Conservation (phyloP, 108 stramenopile species). For the Hondaea fermentalgiana region DNA sequence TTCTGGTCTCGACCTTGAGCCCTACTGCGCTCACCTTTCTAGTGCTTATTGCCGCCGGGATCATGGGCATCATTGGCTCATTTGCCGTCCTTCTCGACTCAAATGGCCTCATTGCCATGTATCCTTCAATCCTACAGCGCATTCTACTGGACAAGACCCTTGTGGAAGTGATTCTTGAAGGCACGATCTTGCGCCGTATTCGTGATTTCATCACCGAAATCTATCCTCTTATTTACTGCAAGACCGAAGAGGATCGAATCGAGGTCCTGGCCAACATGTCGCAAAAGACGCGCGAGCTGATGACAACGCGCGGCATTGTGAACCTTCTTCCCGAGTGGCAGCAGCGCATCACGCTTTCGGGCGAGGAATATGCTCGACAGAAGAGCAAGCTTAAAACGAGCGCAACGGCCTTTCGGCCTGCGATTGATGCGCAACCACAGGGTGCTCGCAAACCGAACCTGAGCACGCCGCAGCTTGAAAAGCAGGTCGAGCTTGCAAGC, state of each 20-base stretch:
- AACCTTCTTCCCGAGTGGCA: neutral
- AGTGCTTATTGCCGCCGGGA: neutral
- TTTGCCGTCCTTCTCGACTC: neutral
- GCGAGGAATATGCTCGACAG: neutral
- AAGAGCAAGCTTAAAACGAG: neutral
- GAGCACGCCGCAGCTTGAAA: neutral
- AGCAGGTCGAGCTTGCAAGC: neutral
- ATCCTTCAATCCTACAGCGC: neutral
- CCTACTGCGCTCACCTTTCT: neutral
- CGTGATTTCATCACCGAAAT: neutral
- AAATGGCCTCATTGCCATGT: neutral
- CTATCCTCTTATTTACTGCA: neutral
- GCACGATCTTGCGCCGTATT: neutral
- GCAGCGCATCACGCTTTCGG: neutral
- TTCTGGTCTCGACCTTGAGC: neutral
- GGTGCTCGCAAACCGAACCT: neutral
- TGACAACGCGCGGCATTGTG: constrained; percentile 3
- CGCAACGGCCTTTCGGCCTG: neutral
- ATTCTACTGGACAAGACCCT: neutral
- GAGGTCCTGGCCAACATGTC: constrained; percentile 7
- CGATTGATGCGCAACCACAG: neutral
- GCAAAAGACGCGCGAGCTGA: neutral
- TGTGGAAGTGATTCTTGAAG: neutral
- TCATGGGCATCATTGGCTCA: neutral
- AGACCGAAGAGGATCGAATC: neutral